Conservation (phyloP, 140 eudicot genomes). For the Senecio squalidus region DNA sequence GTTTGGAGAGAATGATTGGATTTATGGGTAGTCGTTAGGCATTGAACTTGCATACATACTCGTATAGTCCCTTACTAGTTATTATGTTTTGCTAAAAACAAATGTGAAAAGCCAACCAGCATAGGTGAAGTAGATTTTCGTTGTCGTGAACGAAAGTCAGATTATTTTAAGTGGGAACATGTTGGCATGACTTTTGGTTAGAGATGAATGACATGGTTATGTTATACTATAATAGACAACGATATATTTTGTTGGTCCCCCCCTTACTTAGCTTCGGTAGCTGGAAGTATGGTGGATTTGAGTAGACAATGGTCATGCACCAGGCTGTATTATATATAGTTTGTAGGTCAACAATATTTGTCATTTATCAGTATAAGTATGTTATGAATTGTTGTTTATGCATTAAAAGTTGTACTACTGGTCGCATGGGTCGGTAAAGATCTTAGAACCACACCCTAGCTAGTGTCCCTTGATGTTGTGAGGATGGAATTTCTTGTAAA, state of each 20-base stretch:
- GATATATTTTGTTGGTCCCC: constrained; percentile 32
- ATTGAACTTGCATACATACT: neutral
- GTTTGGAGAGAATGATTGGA: neutral
- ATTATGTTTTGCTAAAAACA: neutral
- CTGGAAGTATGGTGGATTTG: constrained; percentile 28
- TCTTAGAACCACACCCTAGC: too few relatives aligned
- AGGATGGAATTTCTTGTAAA: too few relatives aligned
- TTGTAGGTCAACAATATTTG: constrained; percentile 20
- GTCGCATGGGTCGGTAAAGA: too few relatives aligned
- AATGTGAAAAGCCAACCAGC: neutral
- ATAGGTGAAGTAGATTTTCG: neutral
- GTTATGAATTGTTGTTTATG: too few relatives aligned
- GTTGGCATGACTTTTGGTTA: constrained; percentile 11
- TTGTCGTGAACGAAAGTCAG: constrained; percentile 5
- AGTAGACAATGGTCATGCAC: constrained; percentile 30
- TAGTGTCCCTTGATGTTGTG: too few relatives aligned
- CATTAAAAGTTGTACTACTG: too few relatives aligned
- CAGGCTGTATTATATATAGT: constrained; percentile 21
- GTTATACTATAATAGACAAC: constrained; percentile 12
- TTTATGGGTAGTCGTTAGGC: neutral
- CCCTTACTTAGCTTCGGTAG: constrained; percentile 15
- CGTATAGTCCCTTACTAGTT: too few relatives aligned
- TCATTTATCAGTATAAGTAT: constrained; percentile 1
- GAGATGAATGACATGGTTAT: constrained; percentile 18
- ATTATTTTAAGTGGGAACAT: constrained; percentile 17